Evolutionary conservation across 805 yeast species (phyloP).

Genomic region (Nakazawaea siamensis): DNA sequence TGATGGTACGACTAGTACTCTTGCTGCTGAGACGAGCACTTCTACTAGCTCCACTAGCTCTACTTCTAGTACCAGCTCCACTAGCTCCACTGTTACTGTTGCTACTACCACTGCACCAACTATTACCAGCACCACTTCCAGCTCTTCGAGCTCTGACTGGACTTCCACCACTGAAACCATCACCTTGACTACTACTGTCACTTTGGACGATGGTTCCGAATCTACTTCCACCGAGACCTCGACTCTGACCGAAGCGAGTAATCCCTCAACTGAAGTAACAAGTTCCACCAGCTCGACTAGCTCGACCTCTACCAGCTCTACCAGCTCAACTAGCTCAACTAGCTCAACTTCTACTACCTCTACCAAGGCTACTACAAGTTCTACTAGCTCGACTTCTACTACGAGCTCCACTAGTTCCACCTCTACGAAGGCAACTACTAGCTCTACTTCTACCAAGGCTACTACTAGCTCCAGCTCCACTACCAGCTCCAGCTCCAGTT

Average conservation of each 20-base stretch:
- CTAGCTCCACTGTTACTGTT: slow-evolving; percentile 11
- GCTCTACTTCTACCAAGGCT: slow-evolving; percentile 13
- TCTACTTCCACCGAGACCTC: slow-evolving; percentile 45
- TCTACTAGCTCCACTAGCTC: slow-evolving; percentile 9
- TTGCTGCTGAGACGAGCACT: slow-evolving; percentile 14
- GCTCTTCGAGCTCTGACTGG: slow-evolving; percentile 12
- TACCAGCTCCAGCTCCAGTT: slow-evolving; percentile 13
- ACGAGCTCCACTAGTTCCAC: slow-evolving; percentile 7
- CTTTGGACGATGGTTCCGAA: slow-evolving; percentile 7
- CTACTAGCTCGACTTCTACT: slow-evolving; percentile 19
- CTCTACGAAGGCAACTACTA: slow-evolving; percentile 14
- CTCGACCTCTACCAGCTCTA: slow-evolving; percentile 15
- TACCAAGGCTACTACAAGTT: slow-evolving; percentile 14
- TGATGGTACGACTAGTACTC: slow-evolving; percentile 11
- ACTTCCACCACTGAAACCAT: slow-evolving; percentile 11
- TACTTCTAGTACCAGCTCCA: slow-evolving; percentile 11
- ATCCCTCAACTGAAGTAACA: slow-evolving; percentile 6
- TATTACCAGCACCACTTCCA: slow-evolving; percentile 13
- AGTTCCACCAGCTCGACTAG: slow-evolving; percentile 17
- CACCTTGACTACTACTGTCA: slow-evolving; percentile 11
- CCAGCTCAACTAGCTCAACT: slow-evolving; percentile 14
- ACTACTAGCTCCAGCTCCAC: slow-evolving; percentile 14
- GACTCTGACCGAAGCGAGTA: slow-evolving; percentile 21
- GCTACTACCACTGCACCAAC: slow-evolving; percentile 12
- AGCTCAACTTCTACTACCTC: slow-evolving; percentile 13